Evolutionary conservation across 225 moss, liverwort and hornwort genomes (phyloP).

Genomic region (Straminergon stramineum): DNA sequence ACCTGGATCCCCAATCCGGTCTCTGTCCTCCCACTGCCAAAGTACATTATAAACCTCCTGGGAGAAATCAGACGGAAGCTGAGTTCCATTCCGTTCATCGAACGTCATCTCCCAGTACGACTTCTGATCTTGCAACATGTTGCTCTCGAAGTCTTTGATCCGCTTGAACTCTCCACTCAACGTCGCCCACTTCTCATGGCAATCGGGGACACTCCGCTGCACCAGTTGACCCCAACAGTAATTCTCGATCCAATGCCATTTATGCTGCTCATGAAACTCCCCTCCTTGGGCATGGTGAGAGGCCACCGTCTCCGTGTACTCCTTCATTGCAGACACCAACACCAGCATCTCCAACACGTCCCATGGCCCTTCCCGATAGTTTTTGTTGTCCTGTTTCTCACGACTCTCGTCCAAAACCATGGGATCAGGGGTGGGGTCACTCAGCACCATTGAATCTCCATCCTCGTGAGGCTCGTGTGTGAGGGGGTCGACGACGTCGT

Average conservation of each 20-base stretch:
- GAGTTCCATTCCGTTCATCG: slow-evolving; percentile 13
- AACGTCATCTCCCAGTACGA: slow-evolving; percentile 39
- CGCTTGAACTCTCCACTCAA: slow-evolving; percentile 33
- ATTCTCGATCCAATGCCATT: slow-evolving; percentile 28
- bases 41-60: slow-evolving; percentile 35
- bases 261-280: slow-evolving; percentile 12
- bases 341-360: slow-evolving; percentile 40
- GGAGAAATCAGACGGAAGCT: slow-evolving; percentile 20
- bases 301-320: slow-evolving; percentile 17
- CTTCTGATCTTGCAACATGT: slow-evolving; percentile 31
- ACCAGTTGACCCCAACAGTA: slow-evolving; percentile 39
- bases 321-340: slow-evolving; percentile 34
- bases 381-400: slow-evolving; percentile 24
- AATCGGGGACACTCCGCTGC: slow-evolving; percentile 29
- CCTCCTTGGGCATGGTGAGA: not conserved
- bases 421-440: not conserved
- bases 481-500: slow-evolving; percentile 6
- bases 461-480: not conserved
- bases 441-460: not conserved
- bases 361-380: slow-evolving; percentile 35
- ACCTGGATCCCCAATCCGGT: slow-evolving; percentile 35
- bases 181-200: slow-evolving; percentile 33
- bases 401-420: slow-evolving; percentile 3
- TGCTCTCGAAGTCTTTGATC: slow-evolving; percentile 29
- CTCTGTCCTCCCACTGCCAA: slow-evolving; percentile 36